Conservation (phyloP, 768 basidiomycete genomes). For the Agaricus subrufescens region DNA sequence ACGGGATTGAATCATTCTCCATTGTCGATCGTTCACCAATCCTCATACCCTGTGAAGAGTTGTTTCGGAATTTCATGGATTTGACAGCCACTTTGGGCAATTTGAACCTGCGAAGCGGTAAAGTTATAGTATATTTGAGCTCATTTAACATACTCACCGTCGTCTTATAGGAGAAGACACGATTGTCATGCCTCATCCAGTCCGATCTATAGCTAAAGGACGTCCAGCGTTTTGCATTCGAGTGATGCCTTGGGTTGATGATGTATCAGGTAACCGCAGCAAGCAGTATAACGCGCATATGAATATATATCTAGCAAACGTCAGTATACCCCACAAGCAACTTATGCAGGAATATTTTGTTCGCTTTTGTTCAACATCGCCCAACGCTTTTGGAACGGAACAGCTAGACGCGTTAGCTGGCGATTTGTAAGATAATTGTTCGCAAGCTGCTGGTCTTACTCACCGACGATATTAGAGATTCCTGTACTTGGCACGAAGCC, state of each 20-base stretch:
- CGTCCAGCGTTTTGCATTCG: slow-evolving; percentile 6
- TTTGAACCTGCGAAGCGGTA: background rate
- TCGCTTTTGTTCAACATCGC: slow-evolving; percentile 26
- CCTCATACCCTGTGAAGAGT: no score
- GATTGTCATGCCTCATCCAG: slow-evolving; percentile 1
- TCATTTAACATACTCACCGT: no score
- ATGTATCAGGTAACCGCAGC: slow-evolving; percentile 28
- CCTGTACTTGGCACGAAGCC: slow-evolving; percentile 17
- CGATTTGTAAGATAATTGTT: slow-evolving; percentile 11
- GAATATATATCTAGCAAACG: slow-evolving; percentile 27
- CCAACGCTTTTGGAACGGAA: slow-evolving; percentile 22
- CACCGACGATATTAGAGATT: background rate
- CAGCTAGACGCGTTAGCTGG: slow-evolving; percentile 23
- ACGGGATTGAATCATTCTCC: no score
- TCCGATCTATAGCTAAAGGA: slow-evolving; percentile 11
- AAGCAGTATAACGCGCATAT: slow-evolving; percentile 32
- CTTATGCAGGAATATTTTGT: slow-evolving; percentile 27
- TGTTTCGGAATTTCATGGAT: no score
- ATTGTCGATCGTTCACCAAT: no score
- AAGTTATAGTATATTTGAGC: background rate
- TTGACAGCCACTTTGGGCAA: no score
- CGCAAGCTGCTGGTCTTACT: no score
- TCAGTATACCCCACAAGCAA: slow-evolving; percentile 21
- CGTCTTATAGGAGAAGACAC: no score
- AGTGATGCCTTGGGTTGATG: slow-evolving; percentile 19